phyloP scores from a whole-genome alignment of 495 filamentous ascomycete species.

The Apodospora peruviana region DNA sequence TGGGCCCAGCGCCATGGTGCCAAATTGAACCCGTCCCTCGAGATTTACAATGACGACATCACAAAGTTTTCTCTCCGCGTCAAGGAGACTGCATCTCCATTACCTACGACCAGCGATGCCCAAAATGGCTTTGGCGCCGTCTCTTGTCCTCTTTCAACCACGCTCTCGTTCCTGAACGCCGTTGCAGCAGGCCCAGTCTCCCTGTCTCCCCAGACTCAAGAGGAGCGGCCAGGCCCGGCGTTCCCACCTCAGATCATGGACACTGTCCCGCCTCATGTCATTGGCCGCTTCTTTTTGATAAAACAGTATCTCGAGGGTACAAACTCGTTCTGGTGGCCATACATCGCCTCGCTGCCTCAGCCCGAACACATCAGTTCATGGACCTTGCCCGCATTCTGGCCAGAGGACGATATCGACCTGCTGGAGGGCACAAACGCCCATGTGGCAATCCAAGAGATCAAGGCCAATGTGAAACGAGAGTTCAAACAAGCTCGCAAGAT shows the following conservation, averaged over 20 bases:
- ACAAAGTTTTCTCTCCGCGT: constrained; percentile 41
- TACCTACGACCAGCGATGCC: constrained; percentile 1
- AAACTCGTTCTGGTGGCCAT: constrained; percentile 46
- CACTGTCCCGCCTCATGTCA: constrained; percentile 35
- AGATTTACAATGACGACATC: constrained; percentile 38
- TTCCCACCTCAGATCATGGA: constrained; percentile 36
- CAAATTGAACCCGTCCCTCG: constrained; percentile 33
- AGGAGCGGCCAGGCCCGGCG: neutral
- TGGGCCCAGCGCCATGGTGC: constrained; percentile 36
- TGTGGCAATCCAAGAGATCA: constrained; percentile 39
- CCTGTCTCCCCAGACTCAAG: neutral
- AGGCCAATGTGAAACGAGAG: constrained; percentile 33
- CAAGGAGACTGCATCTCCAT: constrained; percentile 13
- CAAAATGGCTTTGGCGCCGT: constrained; percentile 28
- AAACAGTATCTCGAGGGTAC: constrained; percentile 40
- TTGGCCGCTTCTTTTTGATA: constrained; percentile 44
- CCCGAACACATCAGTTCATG: constrained; percentile 35
- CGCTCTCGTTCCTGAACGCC: constrained; percentile 42
- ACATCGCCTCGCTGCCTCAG: constrained; percentile 46
- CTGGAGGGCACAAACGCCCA: constrained; percentile 46
- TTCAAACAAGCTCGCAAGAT: constrained; percentile 37
- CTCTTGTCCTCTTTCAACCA: constrained; percentile 30
- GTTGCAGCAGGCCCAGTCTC: constrained; percentile 24
- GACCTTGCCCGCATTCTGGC: constrained; percentile 40
- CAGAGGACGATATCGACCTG: constrained; percentile 38